Evolutionary conservation across 2,329 filamentous ascomycete genomes (phyloP).

Genomic region (Amphichorda felina): DNA sequence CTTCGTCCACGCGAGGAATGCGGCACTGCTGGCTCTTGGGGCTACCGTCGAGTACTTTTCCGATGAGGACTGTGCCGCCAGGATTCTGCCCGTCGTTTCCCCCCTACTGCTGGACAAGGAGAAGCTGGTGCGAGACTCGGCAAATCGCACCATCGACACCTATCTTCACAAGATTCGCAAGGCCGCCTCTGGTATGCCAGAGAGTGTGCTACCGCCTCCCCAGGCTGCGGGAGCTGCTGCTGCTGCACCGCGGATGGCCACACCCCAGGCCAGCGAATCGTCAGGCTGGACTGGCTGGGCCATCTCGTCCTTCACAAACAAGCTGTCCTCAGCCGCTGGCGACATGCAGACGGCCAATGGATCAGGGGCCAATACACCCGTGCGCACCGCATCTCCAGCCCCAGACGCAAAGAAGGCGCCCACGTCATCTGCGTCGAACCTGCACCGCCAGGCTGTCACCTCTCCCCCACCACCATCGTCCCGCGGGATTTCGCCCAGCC

Average conservation of each 20-base stretch:
- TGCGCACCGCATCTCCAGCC: constrained; percentile 26
- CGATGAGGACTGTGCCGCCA: constrained; percentile 79
- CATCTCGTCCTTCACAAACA: constrained; percentile 97
- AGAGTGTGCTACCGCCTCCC: constrained; percentile 62
- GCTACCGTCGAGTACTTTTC: constrained; percentile 79
- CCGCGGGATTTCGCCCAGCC: constrained; percentile 33
- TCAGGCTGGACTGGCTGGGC: constrained; percentile 82
- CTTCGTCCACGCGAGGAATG: constrained; percentile 88
- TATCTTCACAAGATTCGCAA: constrained; percentile 79
- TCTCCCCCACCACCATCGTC: constrained; percentile 35
- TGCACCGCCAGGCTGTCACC: constrained; percentile 48
- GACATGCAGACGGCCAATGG: constrained; percentile 60
- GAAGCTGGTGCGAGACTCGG: constrained; percentile 86
- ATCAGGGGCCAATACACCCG: constrained; percentile 26
- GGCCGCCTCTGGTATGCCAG: constrained; percentile 64
- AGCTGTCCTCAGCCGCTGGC: constrained; percentile 70
- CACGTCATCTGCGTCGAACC: constrained; percentile 41
- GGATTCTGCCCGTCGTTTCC: constrained; percentile 74
- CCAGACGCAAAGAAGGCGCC: constrained; percentile 21
- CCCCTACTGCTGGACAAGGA: constrained; percentile 88
- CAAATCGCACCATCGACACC: constrained; percentile 75
- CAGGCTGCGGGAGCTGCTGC: constrained; percentile 28
- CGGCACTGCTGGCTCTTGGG: constrained; percentile 71
- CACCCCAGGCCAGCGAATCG: constrained; percentile 47
- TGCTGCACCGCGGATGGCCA: constrained; percentile 62